Base-by-base conservation (phyloP, 2,329 filamentous ascomycete species). In the Xylariaceae sp. region DNA sequence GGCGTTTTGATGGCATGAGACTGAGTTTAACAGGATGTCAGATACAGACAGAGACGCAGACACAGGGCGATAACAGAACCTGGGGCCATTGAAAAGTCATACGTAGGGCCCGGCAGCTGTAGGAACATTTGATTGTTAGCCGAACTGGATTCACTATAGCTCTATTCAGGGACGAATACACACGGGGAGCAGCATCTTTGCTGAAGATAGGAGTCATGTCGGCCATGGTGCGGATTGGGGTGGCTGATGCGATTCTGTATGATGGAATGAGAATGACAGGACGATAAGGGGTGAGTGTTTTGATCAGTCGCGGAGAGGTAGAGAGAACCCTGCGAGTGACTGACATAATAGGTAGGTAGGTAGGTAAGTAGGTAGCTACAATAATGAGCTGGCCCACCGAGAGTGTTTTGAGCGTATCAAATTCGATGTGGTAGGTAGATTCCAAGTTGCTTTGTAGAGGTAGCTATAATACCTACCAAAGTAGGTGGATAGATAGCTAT, bases 1-100 rank as follows among this genome's bases (percentile, higher is more conserved):
- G 81, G 76, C 57, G 83, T 86, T 74, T 84, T 85, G 73, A 85
- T 80, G 65, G 83, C 83, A 68, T 86, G 83, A 60, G 82, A 84
- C 81, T 85, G 62, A 56, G 55, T 54, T 27, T 42, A 49, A 49
- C 26, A 31, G 45, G 35, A 40, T 12, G 47, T 55, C 31, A 60
- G 58, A 51, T 29, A 39, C 19, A 19, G 19, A 19, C 19, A 19
- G 19, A 19, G 19, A 19, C 19, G 19, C 19, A 19, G 19, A 19
- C 7, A 53, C 19, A 41, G 39, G 30, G 32, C 34, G 9, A 50
- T 19, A 48, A 12, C 32, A 51, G 40, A 19, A 19, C 2, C 19
- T n/a, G 45, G 32, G 19, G 32, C 31, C 12, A 37, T 27, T 42
- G 35, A 4, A 43, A 19, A 54, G 44, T 70, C 80, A 68, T 75